A percentile compares a stretch with the other conserved stretches of the same genome.
Conservation (phyloP, 23 red algal species). For the Gracilaria caudata region DNA sequence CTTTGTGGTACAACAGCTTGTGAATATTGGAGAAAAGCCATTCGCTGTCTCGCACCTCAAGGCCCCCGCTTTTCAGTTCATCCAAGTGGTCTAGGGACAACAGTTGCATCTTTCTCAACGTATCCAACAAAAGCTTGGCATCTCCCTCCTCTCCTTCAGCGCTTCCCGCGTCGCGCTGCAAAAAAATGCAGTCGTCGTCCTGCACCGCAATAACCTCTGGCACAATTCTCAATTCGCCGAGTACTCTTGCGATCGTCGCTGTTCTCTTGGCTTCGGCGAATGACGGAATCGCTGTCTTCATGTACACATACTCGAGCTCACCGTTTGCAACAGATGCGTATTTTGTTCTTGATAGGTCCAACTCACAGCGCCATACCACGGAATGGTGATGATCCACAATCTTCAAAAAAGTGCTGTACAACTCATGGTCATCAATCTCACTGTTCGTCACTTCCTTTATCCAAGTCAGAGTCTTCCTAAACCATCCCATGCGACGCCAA, state of each 20-base stretch:
- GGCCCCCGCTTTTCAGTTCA: background rate
- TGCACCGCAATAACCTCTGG: background rate
- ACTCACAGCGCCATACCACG: background rate
- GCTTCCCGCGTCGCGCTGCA: background rate
- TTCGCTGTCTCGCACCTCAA: conserved; percentile 16
- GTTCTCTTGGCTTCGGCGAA: background rate
- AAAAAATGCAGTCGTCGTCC: background rate
- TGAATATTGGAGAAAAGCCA: conserved; percentile 2
- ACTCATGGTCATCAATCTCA: background rate
- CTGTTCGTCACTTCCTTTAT: background rate
- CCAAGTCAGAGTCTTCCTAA: background rate
- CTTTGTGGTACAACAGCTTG: background rate
- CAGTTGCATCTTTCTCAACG: background rate
- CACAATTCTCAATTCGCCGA: background rate
- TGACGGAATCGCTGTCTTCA: background rate
- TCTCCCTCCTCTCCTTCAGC: background rate
- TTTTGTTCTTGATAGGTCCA: background rate
- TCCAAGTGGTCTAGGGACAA: background rate
- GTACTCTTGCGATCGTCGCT: conserved; percentile 6
- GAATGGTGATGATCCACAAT: conserved; percentile 8
- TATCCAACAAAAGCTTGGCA: conserved; percentile 10
- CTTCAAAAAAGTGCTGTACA: background rate
- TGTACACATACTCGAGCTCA: background rate
- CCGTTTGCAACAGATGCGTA: background rate
- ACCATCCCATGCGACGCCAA: background rate